Percentiles rank a stretch among this genome's conserved stretches.
phyloP scores from a whole-genome alignment of 2,329 filamentous ascomycete genomes.

The Exophiala dermatitidis region DNA sequence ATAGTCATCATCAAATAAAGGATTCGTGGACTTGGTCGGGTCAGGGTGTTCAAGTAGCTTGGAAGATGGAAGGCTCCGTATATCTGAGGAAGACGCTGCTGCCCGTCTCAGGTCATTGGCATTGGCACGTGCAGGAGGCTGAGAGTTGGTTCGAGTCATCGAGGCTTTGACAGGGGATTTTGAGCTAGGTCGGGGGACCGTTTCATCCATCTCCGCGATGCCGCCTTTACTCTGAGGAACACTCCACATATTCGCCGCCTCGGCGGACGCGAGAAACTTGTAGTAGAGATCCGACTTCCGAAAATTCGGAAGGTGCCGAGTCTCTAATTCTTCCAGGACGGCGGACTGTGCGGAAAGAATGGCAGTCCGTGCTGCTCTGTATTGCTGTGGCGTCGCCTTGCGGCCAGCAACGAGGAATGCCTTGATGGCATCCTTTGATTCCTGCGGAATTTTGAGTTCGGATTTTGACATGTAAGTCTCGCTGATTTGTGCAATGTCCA shows the following conservation, averaged over 20 bases:
- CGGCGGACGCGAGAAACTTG: constrained; percentile 88
- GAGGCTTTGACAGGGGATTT: constrained; percentile 33
- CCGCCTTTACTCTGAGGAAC: constrained; percentile 12
- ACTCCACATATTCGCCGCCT: constrained; percentile 40
- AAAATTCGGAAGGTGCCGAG: constrained; percentile 72
- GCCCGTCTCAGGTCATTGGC: constrained; percentile 53
- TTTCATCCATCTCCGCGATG: constrained; percentile 9
- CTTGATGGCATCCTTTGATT: constrained; percentile 62
- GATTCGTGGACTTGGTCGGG: constrained; percentile 31
- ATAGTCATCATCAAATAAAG: constrained; percentile 75
- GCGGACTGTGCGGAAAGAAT: constrained; percentile 75
- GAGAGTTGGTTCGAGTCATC: constrained; percentile 44
- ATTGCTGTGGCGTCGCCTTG: constrained; percentile 69
- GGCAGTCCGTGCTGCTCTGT: constrained; percentile 71
- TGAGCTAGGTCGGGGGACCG: background rate
- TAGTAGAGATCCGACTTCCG: constrained; percentile 91
- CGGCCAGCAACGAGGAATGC: constrained; percentile 73
- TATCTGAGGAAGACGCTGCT: constrained; percentile 55
- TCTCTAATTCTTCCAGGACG: constrained; percentile 77
- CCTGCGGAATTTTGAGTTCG: constrained; percentile 68
- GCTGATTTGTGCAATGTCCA: constrained; percentile 84
- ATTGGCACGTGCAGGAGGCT: constrained; percentile 38
- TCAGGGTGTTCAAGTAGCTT: constrained; percentile 41
- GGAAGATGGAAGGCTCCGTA: constrained; percentile 40
- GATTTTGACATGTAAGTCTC: constrained; percentile 78